These are phyloP conservation scores for Phaeotremella skinneri DNA, from an alignment of 768 basidiomycete species.

Conservation along the genomic window DNA sequence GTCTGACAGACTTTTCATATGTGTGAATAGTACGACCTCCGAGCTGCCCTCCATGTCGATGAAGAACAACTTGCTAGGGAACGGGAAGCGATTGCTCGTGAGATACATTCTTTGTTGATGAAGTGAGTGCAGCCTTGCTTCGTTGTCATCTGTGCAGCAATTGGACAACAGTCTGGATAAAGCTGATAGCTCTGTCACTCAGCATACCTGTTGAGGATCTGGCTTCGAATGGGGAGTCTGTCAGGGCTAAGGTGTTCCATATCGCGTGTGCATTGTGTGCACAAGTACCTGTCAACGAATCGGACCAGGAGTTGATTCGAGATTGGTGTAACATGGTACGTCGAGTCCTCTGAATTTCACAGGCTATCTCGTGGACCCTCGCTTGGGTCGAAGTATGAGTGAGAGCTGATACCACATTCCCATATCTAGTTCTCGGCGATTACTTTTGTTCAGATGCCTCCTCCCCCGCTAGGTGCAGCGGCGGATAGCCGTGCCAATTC, in stretches of 20 bases:
- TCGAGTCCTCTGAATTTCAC: background rate
- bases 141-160: too few relatives aligned
- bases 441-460: conserved; percentile 46
- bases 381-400: too few relatives aligned
- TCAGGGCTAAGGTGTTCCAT: conserved; percentile 44
- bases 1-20: background rate
- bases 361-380: too few relatives aligned
- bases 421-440: conserved; percentile 39
- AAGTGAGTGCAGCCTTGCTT: conserved; percentile 29
- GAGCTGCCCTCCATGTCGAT: conserved; percentile 36
- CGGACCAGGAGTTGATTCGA: conserved; percentile 36
- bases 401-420: conserved; percentile 3
- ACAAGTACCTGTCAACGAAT: conserved; percentile 14
- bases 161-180: background rate
- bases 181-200: conserved; percentile 2
- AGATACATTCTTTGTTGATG: conserved; percentile 42
- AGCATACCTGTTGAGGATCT: conserved; percentile 46
- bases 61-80: conserved; percentile 38
- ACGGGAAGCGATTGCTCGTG: conserved; percentile 40
- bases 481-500: conserved; percentile 27
- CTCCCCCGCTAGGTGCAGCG: conserved; percentile 33
- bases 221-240: conserved; percentile 44
- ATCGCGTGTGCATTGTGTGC: conserved; percentile 41
- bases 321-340: conserved; percentile 48
- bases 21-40: conserved; percentile 33